phyloP scores from a whole-genome alignment of 2,329 filamentous ascomycete species.

The Aspergillus sp. region DNA sequence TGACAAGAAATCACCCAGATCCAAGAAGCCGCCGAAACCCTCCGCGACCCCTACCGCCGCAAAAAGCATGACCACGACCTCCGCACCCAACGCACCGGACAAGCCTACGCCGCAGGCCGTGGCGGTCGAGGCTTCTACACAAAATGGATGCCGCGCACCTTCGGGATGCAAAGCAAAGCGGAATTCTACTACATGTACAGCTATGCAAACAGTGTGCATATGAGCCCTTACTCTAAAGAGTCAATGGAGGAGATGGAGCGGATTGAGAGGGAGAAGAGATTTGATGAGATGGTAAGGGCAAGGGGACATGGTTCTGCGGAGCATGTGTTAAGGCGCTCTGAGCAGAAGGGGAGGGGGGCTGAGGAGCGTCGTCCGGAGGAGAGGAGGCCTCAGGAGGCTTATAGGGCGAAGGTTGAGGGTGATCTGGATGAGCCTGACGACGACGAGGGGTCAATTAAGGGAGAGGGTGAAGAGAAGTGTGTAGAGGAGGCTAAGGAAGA shows the following conservation, averaged over 20 bases:
- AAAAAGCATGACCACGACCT: conserved; percentile 17
- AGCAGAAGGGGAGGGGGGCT: conserved; percentile 5
- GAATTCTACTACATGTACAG: conserved; percentile 21
- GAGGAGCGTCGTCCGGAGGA: conserved; percentile 5
- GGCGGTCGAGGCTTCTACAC: no score
- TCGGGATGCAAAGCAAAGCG: not conserved
- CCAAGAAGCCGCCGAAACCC: conserved; percentile 26
- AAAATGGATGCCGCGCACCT: not conserved
- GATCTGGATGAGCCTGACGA: conserved; percentile 7
- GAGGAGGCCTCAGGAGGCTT: conserved; percentile 6
- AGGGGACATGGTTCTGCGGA: not conserved
- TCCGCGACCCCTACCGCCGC: conserved; percentile 23
- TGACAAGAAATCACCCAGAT: conserved; percentile 16
- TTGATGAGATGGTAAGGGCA: conserved; percentile 1
- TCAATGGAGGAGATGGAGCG: conserved; percentile 15
- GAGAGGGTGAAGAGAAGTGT: no score
- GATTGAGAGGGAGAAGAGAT: conserved; percentile 4
- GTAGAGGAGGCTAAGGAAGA: not conserved
- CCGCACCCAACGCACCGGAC: not conserved
- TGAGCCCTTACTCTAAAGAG: conserved; percentile 19
- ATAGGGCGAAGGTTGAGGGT: conserved; percentile 7
- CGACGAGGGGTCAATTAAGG: no score
- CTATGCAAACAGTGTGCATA: conserved; percentile 24
- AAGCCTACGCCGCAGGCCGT: not conserved
- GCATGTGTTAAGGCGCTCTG: conserved; percentile 5